Conservation (phyloP, 768 basidiomycete genomes). For the Roridomyces roridus region DNA sequence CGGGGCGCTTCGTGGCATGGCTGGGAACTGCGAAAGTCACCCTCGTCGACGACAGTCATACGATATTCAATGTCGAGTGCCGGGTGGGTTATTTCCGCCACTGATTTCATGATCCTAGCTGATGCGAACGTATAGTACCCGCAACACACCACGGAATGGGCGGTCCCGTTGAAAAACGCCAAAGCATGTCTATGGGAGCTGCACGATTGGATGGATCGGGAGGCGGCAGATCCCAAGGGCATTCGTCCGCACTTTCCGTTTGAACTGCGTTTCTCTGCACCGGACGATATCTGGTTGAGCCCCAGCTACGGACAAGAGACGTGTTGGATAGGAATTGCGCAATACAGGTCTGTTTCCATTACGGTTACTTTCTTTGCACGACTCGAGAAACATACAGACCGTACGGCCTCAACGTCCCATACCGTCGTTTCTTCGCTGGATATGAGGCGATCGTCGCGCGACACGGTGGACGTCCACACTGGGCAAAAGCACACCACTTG, state of each 20-base stretch:
- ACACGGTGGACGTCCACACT: slow-evolving; percentile 89
- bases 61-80: slow-evolving; percentile 94
- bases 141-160: slow-evolving; percentile 96
- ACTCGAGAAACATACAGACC: slow-evolving; percentile 55
- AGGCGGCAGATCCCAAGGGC: slow-evolving; percentile 71
- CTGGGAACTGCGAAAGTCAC: slow-evolving; percentile 59
- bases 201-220: slow-evolving; percentile 71
- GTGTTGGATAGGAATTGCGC: slow-evolving; percentile 95
- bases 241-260: slow-evolving; percentile 90
- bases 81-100: slow-evolving; percentile 58
- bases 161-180: slow-evolving; percentile 77
- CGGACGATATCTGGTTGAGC: slow-evolving; percentile 94
- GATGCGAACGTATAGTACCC: slow-evolving; percentile 62
- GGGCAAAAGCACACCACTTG: slow-evolving; percentile 86
- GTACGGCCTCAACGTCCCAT: slow-evolving; percentile 84
- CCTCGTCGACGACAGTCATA: slow-evolving; percentile 78
- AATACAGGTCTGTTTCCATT: slow-evolving; percentile 78
- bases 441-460: slow-evolving; percentile 75
- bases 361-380: not conserved
- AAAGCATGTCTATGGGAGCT: slow-evolving; percentile 75
- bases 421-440: slow-evolving; percentile 73
- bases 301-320: slow-evolving; percentile 81
- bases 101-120: slow-evolving; percentile 6
- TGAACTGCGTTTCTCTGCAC: slow-evolving; percentile 87
- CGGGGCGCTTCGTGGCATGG: slow-evolving; percentile 74